These are phyloP conservation scores for Raphanus sativus DNA, from an alignment of 345 rosid species.

Conservation along the genomic window DNA sequence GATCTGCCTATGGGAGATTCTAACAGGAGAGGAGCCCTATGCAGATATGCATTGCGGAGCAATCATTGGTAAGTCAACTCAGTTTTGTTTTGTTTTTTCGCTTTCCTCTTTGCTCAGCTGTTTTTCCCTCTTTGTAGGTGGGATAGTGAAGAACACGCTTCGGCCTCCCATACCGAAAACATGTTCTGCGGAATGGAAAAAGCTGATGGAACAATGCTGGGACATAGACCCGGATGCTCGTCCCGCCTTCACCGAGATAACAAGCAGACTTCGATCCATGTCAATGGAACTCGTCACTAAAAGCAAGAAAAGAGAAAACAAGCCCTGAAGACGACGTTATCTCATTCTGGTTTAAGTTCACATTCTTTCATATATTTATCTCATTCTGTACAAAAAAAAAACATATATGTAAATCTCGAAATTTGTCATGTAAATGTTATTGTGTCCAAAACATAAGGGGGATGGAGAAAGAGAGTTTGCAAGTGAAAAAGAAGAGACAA, in stretches of 20 bases:
- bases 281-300: slow-evolving; percentile 41
- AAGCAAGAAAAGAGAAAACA: slow-evolving; percentile 39
- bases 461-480: background rate
- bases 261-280: slow-evolving; percentile 49
- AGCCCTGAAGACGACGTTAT: slow-evolving; percentile 14
- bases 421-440: background rate
- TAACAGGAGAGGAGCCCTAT: slow-evolving; percentile 73
- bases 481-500: background rate
- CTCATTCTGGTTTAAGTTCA: background rate
- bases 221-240: slow-evolving; percentile 54
- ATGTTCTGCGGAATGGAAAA: slow-evolving; percentile 61
- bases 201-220: slow-evolving; percentile 69
- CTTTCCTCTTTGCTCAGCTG: slow-evolving; percentile 4
- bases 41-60: slow-evolving; percentile 82
- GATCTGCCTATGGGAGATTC: slow-evolving; percentile 72
- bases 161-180: slow-evolving; percentile 54
- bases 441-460: background rate
- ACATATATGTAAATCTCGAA: background rate
- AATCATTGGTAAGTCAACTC: slow-evolving; percentile 54
- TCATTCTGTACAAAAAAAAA: slow-evolving; percentile 16
- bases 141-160: slow-evolving; percentile 63
- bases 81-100: background rate
- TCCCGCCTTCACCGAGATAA: slow-evolving; percentile 64
- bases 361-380: slow-evolving; percentile 1
- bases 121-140: slow-evolving; percentile 39